A percentile compares a stretch with the other conserved stretches of the same genome.
These are phyloP conservation scores for Hypoxylon crocopeplum DNA, from an alignment of 495 filamentous ascomycete genomes.

Conservation along the genomic window DNA sequence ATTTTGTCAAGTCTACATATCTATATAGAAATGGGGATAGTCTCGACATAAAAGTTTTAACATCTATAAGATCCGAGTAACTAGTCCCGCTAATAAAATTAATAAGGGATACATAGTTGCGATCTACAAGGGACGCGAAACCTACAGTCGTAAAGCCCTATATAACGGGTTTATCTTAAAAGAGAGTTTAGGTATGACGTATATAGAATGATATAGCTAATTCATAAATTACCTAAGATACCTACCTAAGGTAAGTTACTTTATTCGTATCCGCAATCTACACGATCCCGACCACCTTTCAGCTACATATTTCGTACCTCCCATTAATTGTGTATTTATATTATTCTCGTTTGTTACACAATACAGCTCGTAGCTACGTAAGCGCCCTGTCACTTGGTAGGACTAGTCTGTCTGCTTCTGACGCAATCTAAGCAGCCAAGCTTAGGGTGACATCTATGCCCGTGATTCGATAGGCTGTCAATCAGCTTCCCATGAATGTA, in stretches of 20 bases:
- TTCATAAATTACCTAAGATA: too few species aligned
- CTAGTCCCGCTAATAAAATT: neutral
- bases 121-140: constrained; percentile 33
- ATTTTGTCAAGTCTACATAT: neutral
- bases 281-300: constrained; percentile 14
- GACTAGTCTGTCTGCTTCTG: constrained; percentile 5
- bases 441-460: constrained; percentile 7
- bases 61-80: neutral
- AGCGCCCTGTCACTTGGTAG: constrained; percentile 24
- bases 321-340: neutral
- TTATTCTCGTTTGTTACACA: constrained; percentile 13
- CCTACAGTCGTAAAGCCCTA: constrained; percentile 3
- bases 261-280: constrained; percentile 6
- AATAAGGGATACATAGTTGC: constrained; percentile 10
- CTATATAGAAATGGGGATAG: neutral
- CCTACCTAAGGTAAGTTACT: too few species aligned
- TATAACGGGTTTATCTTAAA: constrained; percentile 16
- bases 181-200: constrained; percentile 22
- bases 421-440: constrained; percentile 13
- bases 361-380: constrained; percentile 23
- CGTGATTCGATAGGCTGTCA: constrained; percentile 14
- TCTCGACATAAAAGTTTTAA: neutral
- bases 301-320: neutral
- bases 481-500: neutral
- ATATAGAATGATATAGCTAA: constrained; percentile 12